Conservation (phyloP, 768 basidiomycete genomes). For the Trichaptum fuscoviolaceum region DNA sequence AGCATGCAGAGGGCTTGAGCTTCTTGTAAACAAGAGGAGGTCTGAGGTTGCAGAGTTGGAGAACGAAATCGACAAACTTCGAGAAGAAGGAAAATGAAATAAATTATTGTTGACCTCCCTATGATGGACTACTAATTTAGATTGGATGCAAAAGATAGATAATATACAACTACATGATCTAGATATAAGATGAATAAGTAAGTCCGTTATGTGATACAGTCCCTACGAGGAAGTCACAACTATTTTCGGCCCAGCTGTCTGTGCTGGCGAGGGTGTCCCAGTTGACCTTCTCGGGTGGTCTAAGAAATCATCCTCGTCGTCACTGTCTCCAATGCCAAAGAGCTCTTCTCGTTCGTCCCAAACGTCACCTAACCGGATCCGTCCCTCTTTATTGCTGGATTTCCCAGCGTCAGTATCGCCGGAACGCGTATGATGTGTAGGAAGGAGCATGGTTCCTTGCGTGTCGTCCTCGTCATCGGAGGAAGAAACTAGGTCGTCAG, state of each 20-base stretch:
- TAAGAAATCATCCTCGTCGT: slow-evolving; percentile 45
- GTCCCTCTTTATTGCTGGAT: slow-evolving; percentile 12
- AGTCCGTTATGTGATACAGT: background rate
- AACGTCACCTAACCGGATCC: slow-evolving; percentile 48
- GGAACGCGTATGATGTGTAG: slow-evolving; percentile 33
- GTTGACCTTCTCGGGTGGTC: slow-evolving; percentile 12
- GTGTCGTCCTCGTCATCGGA: slow-evolving; percentile 48
- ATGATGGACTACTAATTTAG: background rate
- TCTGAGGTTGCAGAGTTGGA: slow-evolving; percentile 39
- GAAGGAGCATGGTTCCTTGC: slow-evolving; percentile 52
- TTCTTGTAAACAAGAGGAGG: slow-evolving; percentile 35
- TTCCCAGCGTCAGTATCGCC: slow-evolving; percentile 14
- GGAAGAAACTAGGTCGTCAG: slow-evolving; percentile 30
- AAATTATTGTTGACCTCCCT: background rate
- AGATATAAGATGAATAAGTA: background rate
- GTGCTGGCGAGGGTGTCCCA: slow-evolving; percentile 21
- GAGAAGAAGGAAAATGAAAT: background rate
- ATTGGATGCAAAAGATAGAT: background rate
- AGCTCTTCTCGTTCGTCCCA: slow-evolving; percentile 80
- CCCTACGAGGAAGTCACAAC: slow-evolving; percentile 13
- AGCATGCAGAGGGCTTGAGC: slow-evolving; percentile 42
- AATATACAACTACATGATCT: background rate
- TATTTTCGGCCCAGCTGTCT: slow-evolving; percentile 19
- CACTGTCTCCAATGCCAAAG: slow-evolving; percentile 62
- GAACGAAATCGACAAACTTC: slow-evolving; percentile 13